These are phyloP conservation scores for Ogataea pilisensis DNA, from an alignment of 805 yeast genomes.

Conservation along the genomic window DNA sequence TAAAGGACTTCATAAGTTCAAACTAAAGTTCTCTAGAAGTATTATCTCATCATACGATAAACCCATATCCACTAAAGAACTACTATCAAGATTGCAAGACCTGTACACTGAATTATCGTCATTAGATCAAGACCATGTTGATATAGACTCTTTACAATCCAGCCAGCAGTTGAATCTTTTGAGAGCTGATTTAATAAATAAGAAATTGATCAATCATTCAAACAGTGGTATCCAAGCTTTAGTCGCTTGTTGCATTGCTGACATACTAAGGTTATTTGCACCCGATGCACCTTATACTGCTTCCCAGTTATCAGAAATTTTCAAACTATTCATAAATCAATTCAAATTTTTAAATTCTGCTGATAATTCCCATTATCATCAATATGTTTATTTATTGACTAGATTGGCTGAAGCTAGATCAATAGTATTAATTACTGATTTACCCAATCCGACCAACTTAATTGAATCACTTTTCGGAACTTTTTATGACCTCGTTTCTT, in stretches of 20 bases:
- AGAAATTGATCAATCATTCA: slow-evolving; percentile 54
- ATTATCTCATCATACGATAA: slow-evolving; percentile 54
- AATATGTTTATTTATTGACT: slow-evolving; percentile 61
- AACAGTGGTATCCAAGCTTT: slow-evolving; percentile 68
- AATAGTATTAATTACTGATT: slow-evolving; percentile 68
- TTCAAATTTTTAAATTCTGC: slow-evolving; percentile 46
- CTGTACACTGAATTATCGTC: slow-evolving; percentile 62
- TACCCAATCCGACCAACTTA: slow-evolving; percentile 56
- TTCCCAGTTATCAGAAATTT: slow-evolving; percentile 56
- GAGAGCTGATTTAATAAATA: slow-evolving; percentile 50
- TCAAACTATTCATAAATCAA: slow-evolving; percentile 61
- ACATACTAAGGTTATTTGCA: slow-evolving; percentile 71
- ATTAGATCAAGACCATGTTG: slow-evolving; percentile 56
- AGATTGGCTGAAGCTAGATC: slow-evolving; percentile 72
- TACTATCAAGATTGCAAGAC: slow-evolving; percentile 49
- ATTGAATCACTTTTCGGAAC: slow-evolving; percentile 53
- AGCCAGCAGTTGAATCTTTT: slow-evolving; percentile 28
- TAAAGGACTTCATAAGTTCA: slow-evolving; percentile 14
- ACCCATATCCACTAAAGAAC: slow-evolving; percentile 59
- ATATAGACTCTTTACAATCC: slow-evolving; percentile 37
- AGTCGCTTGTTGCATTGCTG: slow-evolving; percentile 70
- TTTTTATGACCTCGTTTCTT: slow-evolving; percentile 46
- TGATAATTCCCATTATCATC: slow-evolving; percentile 58
- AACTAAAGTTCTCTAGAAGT: slow-evolving; percentile 11
- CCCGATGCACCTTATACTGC: slow-evolving; percentile 88